Conservation (phyloP, 2,329 filamentous ascomycete species). For the Colletotrichum ledebouriae region DNA sequence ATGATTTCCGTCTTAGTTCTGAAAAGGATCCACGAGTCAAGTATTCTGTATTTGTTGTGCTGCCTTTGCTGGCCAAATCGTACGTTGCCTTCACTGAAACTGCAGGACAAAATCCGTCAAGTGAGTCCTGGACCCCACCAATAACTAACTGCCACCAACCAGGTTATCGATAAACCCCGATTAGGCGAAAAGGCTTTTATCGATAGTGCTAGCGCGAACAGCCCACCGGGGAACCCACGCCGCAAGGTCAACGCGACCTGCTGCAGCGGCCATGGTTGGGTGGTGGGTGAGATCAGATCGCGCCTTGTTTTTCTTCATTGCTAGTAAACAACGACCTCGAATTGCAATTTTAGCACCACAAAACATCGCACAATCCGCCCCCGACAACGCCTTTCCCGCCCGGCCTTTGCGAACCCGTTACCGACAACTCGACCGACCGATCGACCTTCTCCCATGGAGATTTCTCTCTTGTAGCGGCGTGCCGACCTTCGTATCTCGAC, state of each 20-base stretch:
- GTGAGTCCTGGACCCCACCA: constrained; percentile 37
- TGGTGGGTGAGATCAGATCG: constrained; percentile 42
- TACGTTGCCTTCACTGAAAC: constrained; percentile 21
- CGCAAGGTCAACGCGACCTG: constrained; percentile 36
- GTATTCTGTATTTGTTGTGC: neutral
- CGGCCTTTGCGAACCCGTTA: constrained; percentile 26
- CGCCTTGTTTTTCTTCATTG: constrained; percentile 44
- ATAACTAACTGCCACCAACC: neutral
- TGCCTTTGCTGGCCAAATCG: constrained; percentile 15
- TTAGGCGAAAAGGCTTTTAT: constrained; percentile 23
- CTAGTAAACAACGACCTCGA: constrained; percentile 43
- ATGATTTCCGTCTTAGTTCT: neutral
- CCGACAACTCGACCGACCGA: constrained; percentile 23
- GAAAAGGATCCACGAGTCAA: neutral
- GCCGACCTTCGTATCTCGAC: constrained; percentile 23
- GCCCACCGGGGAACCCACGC: constrained; percentile 35
- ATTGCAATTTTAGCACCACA: constrained; percentile 43
- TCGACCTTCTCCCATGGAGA: constrained; percentile 25
- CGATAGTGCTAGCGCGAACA: constrained; percentile 18
- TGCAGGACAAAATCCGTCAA: constrained; percentile 30
- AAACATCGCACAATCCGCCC: constrained; percentile 42
- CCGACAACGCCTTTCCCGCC: constrained; percentile 38
- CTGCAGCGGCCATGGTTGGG: constrained; percentile 37
- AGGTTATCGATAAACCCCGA: constrained; percentile 32
- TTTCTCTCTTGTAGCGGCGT: constrained; percentile 28